phyloP scores from a whole-genome alignment of 345 rosid species.

The Lagerstroemia speciosa region DNA sequence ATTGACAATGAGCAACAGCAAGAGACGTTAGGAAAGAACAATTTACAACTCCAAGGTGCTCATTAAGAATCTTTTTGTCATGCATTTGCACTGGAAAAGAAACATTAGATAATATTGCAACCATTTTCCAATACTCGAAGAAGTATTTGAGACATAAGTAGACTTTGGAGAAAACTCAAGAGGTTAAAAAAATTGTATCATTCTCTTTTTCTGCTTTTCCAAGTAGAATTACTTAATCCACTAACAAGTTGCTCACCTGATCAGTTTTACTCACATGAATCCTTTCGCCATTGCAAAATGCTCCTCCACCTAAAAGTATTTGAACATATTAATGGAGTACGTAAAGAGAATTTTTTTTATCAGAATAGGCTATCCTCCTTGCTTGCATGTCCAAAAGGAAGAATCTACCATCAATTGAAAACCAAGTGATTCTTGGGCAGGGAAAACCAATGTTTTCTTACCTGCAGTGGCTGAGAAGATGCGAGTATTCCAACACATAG shows the following conservation, averaged over 20 bases:
- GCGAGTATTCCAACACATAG: conserved; percentile 94
- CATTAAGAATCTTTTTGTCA: neutral
- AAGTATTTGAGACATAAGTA: neutral
- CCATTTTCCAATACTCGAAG: neutral
- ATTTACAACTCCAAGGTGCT: neutral
- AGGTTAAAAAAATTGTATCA: neutral
- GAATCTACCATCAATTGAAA: neutral
- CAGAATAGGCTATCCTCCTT: neutral
- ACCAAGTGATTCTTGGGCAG: neutral
- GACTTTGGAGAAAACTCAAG: neutral
- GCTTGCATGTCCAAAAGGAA: neutral
- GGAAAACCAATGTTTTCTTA: conserved; percentile 15
- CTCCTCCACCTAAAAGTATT: conserved; percentile 70
- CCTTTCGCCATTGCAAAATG: conserved; percentile 82
- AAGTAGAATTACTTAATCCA: neutral
- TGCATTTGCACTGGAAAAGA: neutral
- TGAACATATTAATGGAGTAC: neutral
- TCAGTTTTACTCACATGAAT: conserved; percentile 67
- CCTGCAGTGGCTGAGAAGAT: conserved; percentile 83
- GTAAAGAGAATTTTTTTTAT: neutral
- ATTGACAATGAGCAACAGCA: neutral
- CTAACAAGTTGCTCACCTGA: conserved; percentile 31
- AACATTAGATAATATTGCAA: neutral
- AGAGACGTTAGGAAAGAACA: neutral
- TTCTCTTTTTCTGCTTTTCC: neutral